phyloP scores from a whole-genome alignment of 2,329 filamentous ascomycete genomes.

The Exserohilum turcica region DNA sequence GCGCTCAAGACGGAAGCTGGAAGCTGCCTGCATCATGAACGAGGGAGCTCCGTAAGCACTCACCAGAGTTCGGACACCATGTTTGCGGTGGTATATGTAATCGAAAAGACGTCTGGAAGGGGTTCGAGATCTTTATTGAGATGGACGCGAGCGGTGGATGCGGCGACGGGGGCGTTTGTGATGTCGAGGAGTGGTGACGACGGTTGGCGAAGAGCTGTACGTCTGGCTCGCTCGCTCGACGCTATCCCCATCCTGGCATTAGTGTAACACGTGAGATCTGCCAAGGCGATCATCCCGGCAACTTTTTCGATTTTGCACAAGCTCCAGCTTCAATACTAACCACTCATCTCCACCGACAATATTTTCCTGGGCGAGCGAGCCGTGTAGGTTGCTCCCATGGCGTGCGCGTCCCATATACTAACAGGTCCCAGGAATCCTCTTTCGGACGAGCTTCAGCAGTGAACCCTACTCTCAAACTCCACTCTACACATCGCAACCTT shows the following conservation, averaged over 20 bases:
- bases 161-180: conserved; percentile 34
- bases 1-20: conserved; percentile 43
- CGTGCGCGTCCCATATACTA: neutral
- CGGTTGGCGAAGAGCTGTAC: conserved; percentile 38
- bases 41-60: conserved; percentile 53
- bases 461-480: conserved; percentile 29
- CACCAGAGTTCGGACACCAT: conserved; percentile 86
- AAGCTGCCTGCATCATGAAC: conserved; percentile 39
- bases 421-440: conserved; percentile 28
- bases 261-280: conserved; percentile 32
- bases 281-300: conserved; percentile 18
- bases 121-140: conserved; percentile 34
- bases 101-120: conserved; percentile 28
- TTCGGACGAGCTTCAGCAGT: conserved; percentile 45
- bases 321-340: conserved; percentile 1
- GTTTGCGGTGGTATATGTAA: conserved; percentile 50
- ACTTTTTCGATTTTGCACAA: conserved; percentile 15
- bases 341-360: conserved; percentile 16
- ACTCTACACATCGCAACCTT: neutral
- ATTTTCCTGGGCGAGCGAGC: conserved; percentile 39
- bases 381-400: conserved; percentile 29
- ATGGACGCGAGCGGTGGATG: conserved; percentile 38
- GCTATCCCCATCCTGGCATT: conserved; percentile 21
- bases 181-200: conserved; percentile 45
- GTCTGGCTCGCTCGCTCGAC: conserved; percentile 20